Evolutionary conservation across 2,329 filamentous ascomycete species (phyloP).

Genomic region (Calonectria pteridis): DNA sequence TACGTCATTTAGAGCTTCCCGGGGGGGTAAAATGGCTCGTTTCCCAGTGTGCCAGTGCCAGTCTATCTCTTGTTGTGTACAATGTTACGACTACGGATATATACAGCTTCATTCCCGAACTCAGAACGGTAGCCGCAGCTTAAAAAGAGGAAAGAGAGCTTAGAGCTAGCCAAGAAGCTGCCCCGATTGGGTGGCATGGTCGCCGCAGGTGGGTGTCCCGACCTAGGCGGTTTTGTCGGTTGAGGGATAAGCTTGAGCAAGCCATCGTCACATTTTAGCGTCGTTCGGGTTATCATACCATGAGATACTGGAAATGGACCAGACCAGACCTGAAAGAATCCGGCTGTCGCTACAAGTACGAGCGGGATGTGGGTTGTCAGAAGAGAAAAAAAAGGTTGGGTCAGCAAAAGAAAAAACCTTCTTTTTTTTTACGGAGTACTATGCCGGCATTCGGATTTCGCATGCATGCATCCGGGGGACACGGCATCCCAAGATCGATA

Average conservation of each 20-base stretch:
- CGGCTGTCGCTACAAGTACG: not conserved
- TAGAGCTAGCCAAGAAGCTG: too few relatives aligned
- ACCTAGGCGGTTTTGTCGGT: not conserved
- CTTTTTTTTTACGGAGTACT: not conserved
- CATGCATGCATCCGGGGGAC: not conserved
- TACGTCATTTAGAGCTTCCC: slow-evolving; percentile 16
- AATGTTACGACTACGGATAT: not conserved
- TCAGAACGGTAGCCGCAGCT: not conserved
- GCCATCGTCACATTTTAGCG: not conserved
- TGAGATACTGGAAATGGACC: not conserved
- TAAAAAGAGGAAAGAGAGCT: not conserved
- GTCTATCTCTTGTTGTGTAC: too few relatives aligned
- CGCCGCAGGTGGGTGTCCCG: not conserved
- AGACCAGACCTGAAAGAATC: not conserved
- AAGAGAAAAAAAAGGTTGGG: not conserved
- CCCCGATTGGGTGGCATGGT: not conserved
- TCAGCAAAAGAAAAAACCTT: not conserved
- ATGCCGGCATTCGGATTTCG: not conserved
- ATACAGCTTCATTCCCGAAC: not conserved
- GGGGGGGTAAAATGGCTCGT: not conserved
- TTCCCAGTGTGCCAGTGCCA: not conserved
- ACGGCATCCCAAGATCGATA: not conserved
- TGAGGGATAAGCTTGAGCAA: not conserved
- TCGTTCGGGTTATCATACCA: not conserved
- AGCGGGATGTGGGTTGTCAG: not conserved